Conservation (phyloP, 768 basidiomycete species). For the Rhizopogon sp. region DNA sequence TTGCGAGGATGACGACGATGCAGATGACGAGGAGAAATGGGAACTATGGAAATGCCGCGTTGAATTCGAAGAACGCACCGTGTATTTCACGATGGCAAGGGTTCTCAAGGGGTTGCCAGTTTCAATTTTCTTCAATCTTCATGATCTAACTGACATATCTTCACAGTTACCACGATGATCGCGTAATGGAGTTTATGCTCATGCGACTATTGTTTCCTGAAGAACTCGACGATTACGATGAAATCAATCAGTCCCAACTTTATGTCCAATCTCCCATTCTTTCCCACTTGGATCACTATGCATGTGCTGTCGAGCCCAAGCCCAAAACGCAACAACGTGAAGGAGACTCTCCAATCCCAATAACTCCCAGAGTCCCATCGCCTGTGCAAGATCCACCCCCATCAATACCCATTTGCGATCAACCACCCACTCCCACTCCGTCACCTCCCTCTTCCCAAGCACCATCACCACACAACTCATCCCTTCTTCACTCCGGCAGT, state of each 20-base stretch:
- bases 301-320: background rate
- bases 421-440: slow-evolving; percentile 20
- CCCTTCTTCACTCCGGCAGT: slow-evolving; percentile 5
- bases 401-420: slow-evolving; percentile 1
- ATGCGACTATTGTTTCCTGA: slow-evolving; percentile 63
- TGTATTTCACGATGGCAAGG: slow-evolving; percentile 75
- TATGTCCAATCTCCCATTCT: slow-evolving; percentile 1
- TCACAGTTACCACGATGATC: slow-evolving; percentile 50
- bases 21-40: slow-evolving; percentile 40
- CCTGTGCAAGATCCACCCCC: slow-evolving; percentile 1
- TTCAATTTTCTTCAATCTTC: background rate
- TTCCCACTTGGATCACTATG: background rate
- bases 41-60: slow-evolving; percentile 77
- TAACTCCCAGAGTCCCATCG: background rate
- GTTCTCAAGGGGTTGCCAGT: slow-evolving; percentile 47
- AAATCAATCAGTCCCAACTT: background rate
- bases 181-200: slow-evolving; percentile 66
- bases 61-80: slow-evolving; percentile 65
- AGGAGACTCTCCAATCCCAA: background rate
- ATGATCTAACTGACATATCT: slow-evolving; percentile 1
- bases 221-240: slow-evolving; percentile 30
- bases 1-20: slow-evolving; percentile 8
- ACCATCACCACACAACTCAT: slow-evolving; percentile 23
- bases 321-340: background rate
- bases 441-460: slow-evolving; percentile 23